Evolutionary conservation across 345 rosid genomes (phyloP), one percentile per base, ranked within the genome.

Genomic region (Odontarrhena argentea): DNA sequence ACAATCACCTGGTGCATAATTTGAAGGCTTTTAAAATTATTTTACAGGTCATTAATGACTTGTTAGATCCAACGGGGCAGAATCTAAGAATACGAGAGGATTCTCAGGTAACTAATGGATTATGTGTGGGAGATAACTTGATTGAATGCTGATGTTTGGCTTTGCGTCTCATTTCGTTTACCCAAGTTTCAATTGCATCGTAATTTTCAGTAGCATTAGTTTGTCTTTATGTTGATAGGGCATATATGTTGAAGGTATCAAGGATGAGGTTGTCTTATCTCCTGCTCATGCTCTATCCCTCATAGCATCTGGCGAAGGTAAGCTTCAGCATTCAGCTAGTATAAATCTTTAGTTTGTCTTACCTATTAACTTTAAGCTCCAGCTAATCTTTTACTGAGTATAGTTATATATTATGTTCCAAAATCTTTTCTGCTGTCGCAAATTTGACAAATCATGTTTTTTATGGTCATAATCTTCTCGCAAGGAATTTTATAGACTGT

Each of bases 261-360:
- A 93, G 75, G 98, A 87, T 75, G 98, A 93, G 85, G 97, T 93
- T 77, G 94, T 93, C 65, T 70, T 93, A 59, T 93, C 98, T 68
- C 98, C 97, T 67, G 97, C 96, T 58, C 98, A 93, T 76, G 98
- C 90, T 57, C 85, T 89, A 74, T 93, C 98, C 73, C 81, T 93
- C 78, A 89, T 93, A 75, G 98, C 98, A 63, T 68, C 96, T 60
- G 98, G 98, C 64, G 97, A 93, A 93, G 98, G 97, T n/a, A n/a
- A n/a, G n/a, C n/a, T n/a, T n/a, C n/a, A n/a, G n/a, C n/a, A n/a
- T n/a, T n/a, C n/a, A n/a, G n/a, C n/a, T n/a, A n/a, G n/a, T 90
- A 78, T 68, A 55, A 32, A 48, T 55, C 45, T n/a, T n/a, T n/a
- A n/a, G n/a, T n/a, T n/a, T n/a, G n/a, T n/a, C n/a, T n/a, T n/a